A percentile compares a stretch with the other conserved stretches of the same genome.
phyloP scores from a whole-genome alignment of 345 rosid species.

The Aquilaria malaccensis region DNA sequence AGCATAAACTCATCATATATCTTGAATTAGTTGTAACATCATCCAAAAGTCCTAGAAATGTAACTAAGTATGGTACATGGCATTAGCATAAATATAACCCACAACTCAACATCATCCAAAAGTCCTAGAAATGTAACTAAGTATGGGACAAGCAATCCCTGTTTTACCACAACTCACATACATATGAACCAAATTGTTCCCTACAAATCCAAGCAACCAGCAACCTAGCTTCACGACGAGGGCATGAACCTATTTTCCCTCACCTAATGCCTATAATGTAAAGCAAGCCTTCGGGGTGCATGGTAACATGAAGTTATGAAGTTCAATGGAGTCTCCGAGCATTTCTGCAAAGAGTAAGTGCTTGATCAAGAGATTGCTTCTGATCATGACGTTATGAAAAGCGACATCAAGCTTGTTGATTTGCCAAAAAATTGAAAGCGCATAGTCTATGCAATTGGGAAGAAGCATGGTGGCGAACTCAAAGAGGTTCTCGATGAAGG shows the following conservation, averaged over 20 bases:
- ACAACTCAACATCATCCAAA: too few species aligned
- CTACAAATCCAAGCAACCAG: slow-evolving; percentile 16
- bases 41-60: too few species aligned
- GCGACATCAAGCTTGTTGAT: slow-evolving; percentile 25
- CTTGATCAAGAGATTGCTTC: slow-evolving; percentile 24
- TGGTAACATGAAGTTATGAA: slow-evolving; percentile 35
- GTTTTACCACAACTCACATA: slow-evolving; percentile 20
- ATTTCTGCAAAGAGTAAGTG: slow-evolving; percentile 23
- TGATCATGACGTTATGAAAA: slow-evolving; percentile 34
- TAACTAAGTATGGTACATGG: too few species aligned
- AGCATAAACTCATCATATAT: too few species aligned
- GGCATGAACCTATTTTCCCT: slow-evolving; percentile 39
- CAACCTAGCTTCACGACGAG: slow-evolving; percentile 26
- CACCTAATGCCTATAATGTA: slow-evolving; percentile 17
- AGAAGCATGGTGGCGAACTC: slow-evolving; percentile 28
- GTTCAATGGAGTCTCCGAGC: slow-evolving; percentile 17
- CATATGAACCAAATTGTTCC: slow-evolving; percentile 24
- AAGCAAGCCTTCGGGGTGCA: slow-evolving; percentile 34
- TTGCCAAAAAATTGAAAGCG: slow-evolving; percentile 28
- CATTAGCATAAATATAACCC: too few species aligned
- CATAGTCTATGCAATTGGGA: slow-evolving; percentile 29
- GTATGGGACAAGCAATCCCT: slow-evolving; percentile 14
- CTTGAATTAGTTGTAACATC: too few species aligned
- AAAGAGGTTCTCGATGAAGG: slow-evolving; percentile 24
- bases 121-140: too few species aligned